These are phyloP conservation scores for Intubia oerlemansii DNA, from an alignment of 2,329 filamentous ascomycete genomes.

Conservation along the genomic window DNA sequence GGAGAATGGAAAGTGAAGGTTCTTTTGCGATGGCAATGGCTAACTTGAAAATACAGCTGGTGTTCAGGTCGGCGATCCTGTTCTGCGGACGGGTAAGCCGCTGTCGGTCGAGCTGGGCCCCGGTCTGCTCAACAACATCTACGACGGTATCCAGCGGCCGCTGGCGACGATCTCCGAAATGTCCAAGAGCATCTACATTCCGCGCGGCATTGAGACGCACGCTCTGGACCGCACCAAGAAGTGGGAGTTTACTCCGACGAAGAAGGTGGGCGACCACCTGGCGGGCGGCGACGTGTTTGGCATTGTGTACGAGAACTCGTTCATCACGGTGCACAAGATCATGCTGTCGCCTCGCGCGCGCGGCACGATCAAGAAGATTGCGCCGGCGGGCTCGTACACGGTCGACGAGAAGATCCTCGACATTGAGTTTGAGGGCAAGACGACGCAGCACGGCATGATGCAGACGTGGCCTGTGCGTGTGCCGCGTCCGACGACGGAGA, in stretches of 20 bases:
- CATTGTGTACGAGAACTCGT: conserved; percentile 85
- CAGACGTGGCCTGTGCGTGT: conserved; percentile 96
- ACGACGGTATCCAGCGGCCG: conserved; percentile 95
- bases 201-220: conserved; percentile 74
- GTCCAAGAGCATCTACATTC: conserved; percentile 88
- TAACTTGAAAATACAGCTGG: conserved; percentile 45
- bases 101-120: conserved; percentile 93
- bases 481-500: conserved; percentile 78
- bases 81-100: conserved; percentile 77
- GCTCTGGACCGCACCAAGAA: conserved; percentile 79
- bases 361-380: conserved; percentile 81
- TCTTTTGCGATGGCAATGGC: too few relatives aligned
- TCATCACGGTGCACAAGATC: conserved; percentile 85
- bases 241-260: conserved; percentile 83
- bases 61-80: conserved; percentile 88
- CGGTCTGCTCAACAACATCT: conserved; percentile 95
- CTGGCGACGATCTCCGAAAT: conserved; percentile 62
- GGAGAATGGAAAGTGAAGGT: not conserved
- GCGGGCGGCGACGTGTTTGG: conserved; percentile 93
- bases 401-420: conserved; percentile 88
- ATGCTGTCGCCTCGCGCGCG: conserved; percentile 74
- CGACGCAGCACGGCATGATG: conserved; percentile 93
- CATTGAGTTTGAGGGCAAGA: conserved; percentile 92
- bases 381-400: conserved; percentile 77
- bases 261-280: conserved; percentile 94